These are phyloP conservation scores for Saccharomyces pastorianus DNA, from an alignment of 1,139 yeast species.

Conservation along the genomic window DNA sequence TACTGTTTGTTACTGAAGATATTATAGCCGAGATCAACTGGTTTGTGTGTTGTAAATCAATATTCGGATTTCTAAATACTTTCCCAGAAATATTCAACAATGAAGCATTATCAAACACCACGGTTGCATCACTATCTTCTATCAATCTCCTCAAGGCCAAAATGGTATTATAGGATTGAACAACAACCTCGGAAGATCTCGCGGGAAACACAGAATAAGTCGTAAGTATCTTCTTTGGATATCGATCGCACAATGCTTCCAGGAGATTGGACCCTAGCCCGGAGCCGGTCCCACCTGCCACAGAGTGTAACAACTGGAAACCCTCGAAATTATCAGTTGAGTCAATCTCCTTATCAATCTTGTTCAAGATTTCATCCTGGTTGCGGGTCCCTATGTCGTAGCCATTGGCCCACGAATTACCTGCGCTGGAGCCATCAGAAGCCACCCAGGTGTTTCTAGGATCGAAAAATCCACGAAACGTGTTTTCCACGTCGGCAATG, in stretches of 20 bases:
- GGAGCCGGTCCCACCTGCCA: slow-evolving; percentile 98
- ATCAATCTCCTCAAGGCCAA: slow-evolving; percentile 73
- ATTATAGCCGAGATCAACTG: slow-evolving; percentile 78
- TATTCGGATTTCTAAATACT: slow-evolving; percentile 37
- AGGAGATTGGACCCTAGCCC: slow-evolving; percentile 83
- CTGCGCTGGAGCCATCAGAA: slow-evolving; percentile 83
- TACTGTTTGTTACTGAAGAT: slow-evolving; percentile 77
- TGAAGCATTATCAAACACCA: slow-evolving; percentile 87
- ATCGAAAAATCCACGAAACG: slow-evolving; percentile 63
- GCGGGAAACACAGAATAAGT: slow-evolving; percentile 85
- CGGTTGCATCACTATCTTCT: slow-evolving; percentile 75
- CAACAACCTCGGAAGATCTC: slow-evolving; percentile 84
- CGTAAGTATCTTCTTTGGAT: slow-evolving; percentile 74
- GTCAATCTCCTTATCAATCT: slow-evolving; percentile 86
- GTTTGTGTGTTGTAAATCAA: slow-evolving; percentile 62
- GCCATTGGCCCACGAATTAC: slow-evolving; percentile 93
- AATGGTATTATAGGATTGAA: slow-evolving; percentile 89
- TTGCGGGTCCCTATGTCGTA: slow-evolving; percentile 65
- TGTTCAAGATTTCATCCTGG: slow-evolving; percentile 65
- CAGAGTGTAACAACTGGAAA: slow-evolving; percentile 85
- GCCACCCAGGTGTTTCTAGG: slow-evolving; percentile 77
- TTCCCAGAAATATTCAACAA: slow-evolving; percentile 42
- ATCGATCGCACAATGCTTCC: slow-evolving; percentile 73
- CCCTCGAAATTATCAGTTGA: slow-evolving; percentile 86
- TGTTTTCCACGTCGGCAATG: slow-evolving; percentile 51